Base-by-base conservation (phyloP, 371 early-diverging fungal genomes). In the Syncephalis plumigaleata region DNA sequence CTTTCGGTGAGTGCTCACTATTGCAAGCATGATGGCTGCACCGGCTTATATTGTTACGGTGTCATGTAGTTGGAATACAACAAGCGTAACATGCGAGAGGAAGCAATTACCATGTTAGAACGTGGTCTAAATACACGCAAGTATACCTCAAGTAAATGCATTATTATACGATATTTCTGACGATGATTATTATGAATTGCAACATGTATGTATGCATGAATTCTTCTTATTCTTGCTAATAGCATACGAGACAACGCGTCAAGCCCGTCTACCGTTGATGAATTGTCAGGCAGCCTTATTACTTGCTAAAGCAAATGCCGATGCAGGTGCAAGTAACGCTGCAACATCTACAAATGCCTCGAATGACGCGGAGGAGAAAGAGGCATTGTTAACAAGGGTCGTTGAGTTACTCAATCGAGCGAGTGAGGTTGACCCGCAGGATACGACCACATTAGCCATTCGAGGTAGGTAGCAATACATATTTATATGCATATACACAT, bases 381-480 rank as follows among this genome's bases (percentile, higher is more conserved):
- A 45, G 8, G 18, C 17, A 13, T 51, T 23, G 25, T 26, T 40
- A 17, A 18, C 15, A 13, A 17, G 24, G 23, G 47, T 46, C 16
- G 45, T 45, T 23, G 38, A 38, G 3, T 16, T 25, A 26, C 38
- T 37, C 27, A 46, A 69, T 70, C 24, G 61, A 68, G 53, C 68
- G 64, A 49, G 54, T 84, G 20, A 68, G 68, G 18, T 64, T 65
- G 39, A 83, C 51, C 69, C 69, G 40, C 66, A 67, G 39, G 73
- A 87, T 44, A 61, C 73, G 31, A 72, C 70, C 27, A 78, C 84
- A 0, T 68, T 73, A 59, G 58, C 90, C 39, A 72, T 77, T 23
- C 84, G 81, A 57, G 84, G 73, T 48, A 59, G 2, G 20, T 43
- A 2, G 3, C 31, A 7, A 31, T 31, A 7, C 7, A 31, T 31